Base-by-base conservation (phyloP, 1,139 yeast species). In the Protomyces arabidopsidicola region DNA sequence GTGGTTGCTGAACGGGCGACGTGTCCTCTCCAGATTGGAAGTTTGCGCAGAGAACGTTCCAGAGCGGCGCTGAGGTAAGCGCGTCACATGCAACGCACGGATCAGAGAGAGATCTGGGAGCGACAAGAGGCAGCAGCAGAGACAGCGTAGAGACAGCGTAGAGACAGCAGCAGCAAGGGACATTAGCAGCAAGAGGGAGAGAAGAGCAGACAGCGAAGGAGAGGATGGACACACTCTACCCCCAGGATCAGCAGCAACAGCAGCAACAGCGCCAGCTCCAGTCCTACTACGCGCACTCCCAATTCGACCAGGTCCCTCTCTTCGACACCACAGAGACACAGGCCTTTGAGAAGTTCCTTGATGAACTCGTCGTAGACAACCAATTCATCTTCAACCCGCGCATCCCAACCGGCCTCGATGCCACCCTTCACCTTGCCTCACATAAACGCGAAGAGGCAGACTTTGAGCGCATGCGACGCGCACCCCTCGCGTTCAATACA, bases 311-410 rank as follows among this genome's bases (percentile, higher is more conserved):
- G 10, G 48, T 42, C 48, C 48, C 68, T 5, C 72, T 76, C 56
- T 70, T 76, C 55, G 75, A 73, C 65, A 74, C 72, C 45, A 71
- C 70, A 50, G 79, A 76, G 67, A 70, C 75, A n/a, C 66, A 69
- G 34, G 77, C 77, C 36, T 72, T 76, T 59, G 66, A 75, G 12
- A 71, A 70, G 35, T 76, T 76, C 65, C 68, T 77, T 58, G 79
- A 76, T 65, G 74, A 72, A 60, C 71, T 77, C 53, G 71, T 75
- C 20, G 71, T 69, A n/a, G 77, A 76, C 65, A 75, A 78, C 4
- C 71, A 75, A 58, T 73, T 72, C 65, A 60, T 73, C 39, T 70
- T 72, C 59, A 74, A 75, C 59, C 77, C 77, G n/a, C 71, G 71
- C 48, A 65, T 72, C 31, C 69, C 69, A 8, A 73, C 71, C 20